These are phyloP conservation scores for Pleurotus giganteus DNA, from an alignment of 768 basidiomycete species.

Conservation along the genomic window DNA sequence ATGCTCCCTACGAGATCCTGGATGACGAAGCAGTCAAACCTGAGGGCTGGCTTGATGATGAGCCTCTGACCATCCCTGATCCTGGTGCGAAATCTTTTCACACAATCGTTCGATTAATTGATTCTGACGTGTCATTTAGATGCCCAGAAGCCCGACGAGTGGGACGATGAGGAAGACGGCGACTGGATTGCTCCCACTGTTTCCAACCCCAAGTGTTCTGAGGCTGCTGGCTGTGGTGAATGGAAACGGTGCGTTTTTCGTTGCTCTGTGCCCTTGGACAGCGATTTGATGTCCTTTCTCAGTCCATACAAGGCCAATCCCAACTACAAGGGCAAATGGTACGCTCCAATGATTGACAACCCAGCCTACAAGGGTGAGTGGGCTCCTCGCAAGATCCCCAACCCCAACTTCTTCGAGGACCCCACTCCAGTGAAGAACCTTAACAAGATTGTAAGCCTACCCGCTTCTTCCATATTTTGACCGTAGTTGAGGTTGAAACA, in stretches of 20 bases:
- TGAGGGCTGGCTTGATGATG: constrained; percentile 94
- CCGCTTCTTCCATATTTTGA: neutral
- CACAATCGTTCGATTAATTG: neutral
- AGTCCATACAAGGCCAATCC: constrained; percentile 91
- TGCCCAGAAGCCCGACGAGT: constrained; percentile 95
- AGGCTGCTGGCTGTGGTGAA: constrained; percentile 91
- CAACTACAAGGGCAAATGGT: constrained; percentile 98
- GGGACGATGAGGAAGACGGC: constrained; percentile 99
- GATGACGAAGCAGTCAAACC: constrained; percentile 90
- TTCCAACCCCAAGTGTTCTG: constrained; percentile 86
- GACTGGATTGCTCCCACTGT: constrained; percentile 95
- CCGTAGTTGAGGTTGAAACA: constrained; percentile 2
- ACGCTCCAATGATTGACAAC: constrained; percentile 92
- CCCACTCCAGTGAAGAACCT: constrained; percentile 76
- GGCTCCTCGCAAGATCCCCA: constrained; percentile 87
- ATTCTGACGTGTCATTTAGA: constrained; percentile 36
- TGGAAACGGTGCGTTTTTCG: constrained; percentile 67
- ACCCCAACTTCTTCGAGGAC: constrained; percentile 93
- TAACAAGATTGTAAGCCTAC: constrained; percentile 70
- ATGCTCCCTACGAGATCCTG: constrained; percentile 86
- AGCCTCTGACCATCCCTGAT: constrained; percentile 77
- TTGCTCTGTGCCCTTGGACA: constrained; percentile 1
- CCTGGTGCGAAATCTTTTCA: constrained; percentile 54
- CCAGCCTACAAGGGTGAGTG: constrained; percentile 96
- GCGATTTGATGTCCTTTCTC: neutral